Conservation (phyloP, 441 rosid species). For the Pelargonium myrrhifolium region DNA sequence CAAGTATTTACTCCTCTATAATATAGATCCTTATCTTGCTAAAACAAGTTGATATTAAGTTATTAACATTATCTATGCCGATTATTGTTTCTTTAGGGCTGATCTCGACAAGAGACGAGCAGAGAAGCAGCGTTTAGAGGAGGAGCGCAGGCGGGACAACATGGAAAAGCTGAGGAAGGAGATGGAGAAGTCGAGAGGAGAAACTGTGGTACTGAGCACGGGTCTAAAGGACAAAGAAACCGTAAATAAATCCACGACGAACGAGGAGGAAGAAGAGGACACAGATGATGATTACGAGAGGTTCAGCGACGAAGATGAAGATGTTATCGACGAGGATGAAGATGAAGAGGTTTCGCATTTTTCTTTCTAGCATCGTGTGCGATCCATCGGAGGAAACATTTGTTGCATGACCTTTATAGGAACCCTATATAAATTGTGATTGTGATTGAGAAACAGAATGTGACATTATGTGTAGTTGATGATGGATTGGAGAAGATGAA, state of each 20-base stretch:
- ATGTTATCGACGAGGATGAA: slow-evolving; percentile 53
- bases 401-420: too few relatives aligned
- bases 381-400: too few relatives aligned
- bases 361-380: slow-evolving; percentile 22
- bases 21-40: not conserved
- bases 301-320: slow-evolving; percentile 37
- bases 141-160: slow-evolving; percentile 50
- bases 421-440: too few relatives aligned
- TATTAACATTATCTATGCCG: not conserved
- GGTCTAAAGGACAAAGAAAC: slow-evolving; percentile 49
- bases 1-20: slow-evolving; percentile 35
- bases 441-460: too few relatives aligned
- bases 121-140: slow-evolving; percentile 74
- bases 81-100: slow-evolving; percentile 39
- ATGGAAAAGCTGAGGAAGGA: slow-evolving; percentile 76
- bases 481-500: too few relatives aligned
- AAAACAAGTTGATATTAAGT: not conserved
- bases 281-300: slow-evolving; percentile 29
- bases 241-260: slow-evolving; percentile 29
- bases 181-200: slow-evolving; percentile 78
- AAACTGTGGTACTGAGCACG: slow-evolving; percentile 74
- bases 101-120: slow-evolving; percentile 80
- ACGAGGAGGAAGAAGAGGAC: slow-evolving; percentile 30
- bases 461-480: too few relatives aligned
- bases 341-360: slow-evolving; percentile 61